Base-by-base conservation (phyloP, 1,284 basidiomycete species). In the Caloboletus inedulis region DNA sequence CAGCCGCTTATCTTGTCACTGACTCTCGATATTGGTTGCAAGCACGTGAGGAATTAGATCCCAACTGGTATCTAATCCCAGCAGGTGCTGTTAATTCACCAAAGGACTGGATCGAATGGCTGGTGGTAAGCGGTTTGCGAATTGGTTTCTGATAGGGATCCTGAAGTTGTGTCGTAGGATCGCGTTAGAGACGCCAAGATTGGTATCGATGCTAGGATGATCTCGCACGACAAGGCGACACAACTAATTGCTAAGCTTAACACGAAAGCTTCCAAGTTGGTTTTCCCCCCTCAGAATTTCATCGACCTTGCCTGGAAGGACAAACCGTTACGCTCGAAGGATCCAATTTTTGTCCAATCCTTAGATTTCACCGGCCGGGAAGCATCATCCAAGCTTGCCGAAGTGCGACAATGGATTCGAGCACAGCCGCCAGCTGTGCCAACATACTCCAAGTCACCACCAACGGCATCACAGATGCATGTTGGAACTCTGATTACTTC, bases 21-120 rank as follows among this genome's bases (percentile, higher is more conserved):
- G 94, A 98, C 69, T 91, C 92, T 25, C 80, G 93, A 27, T 97
- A 97, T 69, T 96, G 91, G 87, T 67, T 87, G 2, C 92, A 94
- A 71, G 93, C 94, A 7, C 77, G 78, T 9, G 75, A 84, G 12
- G 84, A 95, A 65, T 71, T 94, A 16, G 89, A 94, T 66, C 58
- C 70, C 18, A 85, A 90, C 58, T 98, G 94, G 94, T 75, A 76
- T 13, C 62, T 95, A 34, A 77, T 93, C 49, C 76, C 78, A 49
- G 84, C 87, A 2, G 93, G 91, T 1, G 67, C 74, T 2, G 59
- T 69, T 10, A 78, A 79, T 33, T 81, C 77, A 2, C 78, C 82
- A 1, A 80, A 78, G 57, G 85, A 91, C 61, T 94, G 90, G 90
- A 77, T 85, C 21, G 87, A 91, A 18, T 94, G 85, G 81, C 64